A percentile compares a stretch with the other conserved stretches of the same genome.
These are phyloP conservation scores for Glycine latifolia DNA, from an alignment of 306 rosid species.

Conservation along the genomic window DNA sequence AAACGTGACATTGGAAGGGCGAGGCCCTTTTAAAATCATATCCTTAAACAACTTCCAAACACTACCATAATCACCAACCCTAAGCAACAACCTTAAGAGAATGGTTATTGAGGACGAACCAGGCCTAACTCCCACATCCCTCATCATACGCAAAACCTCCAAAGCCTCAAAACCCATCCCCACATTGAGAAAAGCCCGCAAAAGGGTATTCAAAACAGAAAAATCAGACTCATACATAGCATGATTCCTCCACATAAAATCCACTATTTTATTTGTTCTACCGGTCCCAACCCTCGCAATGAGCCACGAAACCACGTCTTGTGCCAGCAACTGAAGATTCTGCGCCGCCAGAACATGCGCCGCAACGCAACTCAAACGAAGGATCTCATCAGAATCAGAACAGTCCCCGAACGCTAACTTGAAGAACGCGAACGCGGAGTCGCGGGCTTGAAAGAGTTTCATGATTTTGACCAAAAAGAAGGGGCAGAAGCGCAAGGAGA, in stretches of 20 bases:
- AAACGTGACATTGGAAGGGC: slow-evolving; percentile 53
- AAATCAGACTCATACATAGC: slow-evolving; percentile 62
- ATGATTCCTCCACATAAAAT: slow-evolving; percentile 74
- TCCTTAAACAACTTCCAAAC: slow-evolving; percentile 75
- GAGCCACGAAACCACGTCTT: slow-evolving; percentile 70
- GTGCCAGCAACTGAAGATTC: slow-evolving; percentile 60
- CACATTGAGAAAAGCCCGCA: slow-evolving; percentile 64
- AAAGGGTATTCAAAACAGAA: slow-evolving; percentile 69
- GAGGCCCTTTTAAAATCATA: slow-evolving; percentile 63
- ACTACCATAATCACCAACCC: slow-evolving; percentile 73
- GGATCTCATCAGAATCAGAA: slow-evolving; percentile 47
- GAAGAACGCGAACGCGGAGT: slow-evolving; percentile 75
- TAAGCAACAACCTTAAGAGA: slow-evolving; percentile 64
- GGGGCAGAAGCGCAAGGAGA: slow-evolving; percentile 67
- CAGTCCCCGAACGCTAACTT: slow-evolving; percentile 58
- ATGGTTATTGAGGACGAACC: slow-evolving; percentile 53
- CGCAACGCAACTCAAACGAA: slow-evolving; percentile 58
- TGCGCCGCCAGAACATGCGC: slow-evolving; percentile 67
- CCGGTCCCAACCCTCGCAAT: slow-evolving; percentile 59
- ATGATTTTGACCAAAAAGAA: slow-evolving; percentile 58
- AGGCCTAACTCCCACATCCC: slow-evolving; percentile 62
- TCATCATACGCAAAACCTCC: slow-evolving; percentile 64
- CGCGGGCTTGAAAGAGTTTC: slow-evolving; percentile 52
- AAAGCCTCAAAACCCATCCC: slow-evolving; percentile 70
- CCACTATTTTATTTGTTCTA: slow-evolving; percentile 58